Percentiles rank a stretch among this genome's conserved stretches.
phyloP scores from a whole-genome alignment of 108 stramenopile species.

The Mayamaea pseudoterrestris region DNA sequence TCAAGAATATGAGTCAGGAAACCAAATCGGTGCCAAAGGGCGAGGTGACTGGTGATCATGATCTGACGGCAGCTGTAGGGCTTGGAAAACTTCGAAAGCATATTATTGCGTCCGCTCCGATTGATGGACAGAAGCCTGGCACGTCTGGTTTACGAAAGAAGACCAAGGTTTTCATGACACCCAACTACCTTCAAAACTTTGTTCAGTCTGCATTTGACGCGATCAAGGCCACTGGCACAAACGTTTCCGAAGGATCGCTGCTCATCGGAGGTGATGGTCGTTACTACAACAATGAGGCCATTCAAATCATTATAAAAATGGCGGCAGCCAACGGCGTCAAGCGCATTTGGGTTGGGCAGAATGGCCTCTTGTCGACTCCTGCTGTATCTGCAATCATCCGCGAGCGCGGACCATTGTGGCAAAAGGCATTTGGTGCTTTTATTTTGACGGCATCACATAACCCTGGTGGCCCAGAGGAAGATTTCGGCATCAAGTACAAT shows the following conservation, averaged over 20 bases:
- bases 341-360: constrained; percentile 92
- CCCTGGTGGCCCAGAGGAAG: constrained; percentile 98
- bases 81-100: constrained; percentile 75
- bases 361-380: constrained; percentile 97
- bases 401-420: constrained; percentile 88
- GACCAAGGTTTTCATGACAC: constrained; percentile 92
- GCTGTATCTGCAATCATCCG: constrained; percentile 96
- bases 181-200: constrained; percentile 96
- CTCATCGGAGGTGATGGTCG: constrained; percentile 98
- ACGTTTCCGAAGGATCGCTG: constrained; percentile 81
- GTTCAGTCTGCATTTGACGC: constrained; percentile 95
- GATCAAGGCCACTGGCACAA: constrained; percentile 73
- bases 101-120: constrained; percentile 73
- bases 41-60: constrained; percentile 69
- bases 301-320: constrained; percentile 95
- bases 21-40: constrained; percentile 82
- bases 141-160: constrained; percentile 99
- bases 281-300: constrained; percentile 93
- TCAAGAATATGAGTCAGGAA: constrained; percentile 85
- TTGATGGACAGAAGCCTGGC: constrained; percentile 98
- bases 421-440: constrained; percentile 95
- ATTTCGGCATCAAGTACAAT: constrained; percentile 99
- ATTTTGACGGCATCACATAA: constrained; percentile 99
- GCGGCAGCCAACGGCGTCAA: constrained; percentile 92
- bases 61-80: constrained; percentile 79